phyloP scores from a whole-genome alignment of 2,329 filamentous ascomycete genomes.

The Chalara sp. region DNA sequence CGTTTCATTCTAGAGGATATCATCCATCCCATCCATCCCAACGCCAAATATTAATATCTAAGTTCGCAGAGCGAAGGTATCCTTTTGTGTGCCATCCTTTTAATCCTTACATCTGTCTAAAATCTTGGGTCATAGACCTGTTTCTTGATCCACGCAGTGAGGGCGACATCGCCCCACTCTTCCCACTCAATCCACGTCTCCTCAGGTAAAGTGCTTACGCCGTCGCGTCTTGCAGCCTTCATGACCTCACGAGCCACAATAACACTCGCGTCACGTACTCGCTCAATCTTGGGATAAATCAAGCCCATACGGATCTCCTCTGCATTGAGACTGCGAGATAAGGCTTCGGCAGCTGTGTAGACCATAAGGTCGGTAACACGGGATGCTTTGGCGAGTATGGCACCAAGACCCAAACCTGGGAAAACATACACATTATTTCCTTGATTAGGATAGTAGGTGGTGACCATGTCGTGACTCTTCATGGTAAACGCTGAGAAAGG shows the following conservation, averaged over 20 bases:
- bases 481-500: constrained; percentile 73
- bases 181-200: constrained; percentile 67
- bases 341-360: constrained; percentile 80
- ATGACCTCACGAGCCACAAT: constrained; percentile 87
- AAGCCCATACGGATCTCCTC: constrained; percentile 79
- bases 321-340: constrained; percentile 69
- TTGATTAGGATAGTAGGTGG: constrained; percentile 72
- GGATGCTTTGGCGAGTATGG: constrained; percentile 83
- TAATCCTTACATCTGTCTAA: background rate
- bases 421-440: constrained; percentile 92
- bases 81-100: too few species aligned
- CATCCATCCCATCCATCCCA: too few species aligned
- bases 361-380: constrained; percentile 93
- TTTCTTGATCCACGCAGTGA: constrained; percentile 54
- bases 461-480: constrained; percentile 51
- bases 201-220: constrained; percentile 64
- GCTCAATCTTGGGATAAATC: constrained; percentile 85
- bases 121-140: constrained; percentile 50
- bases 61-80: too few species aligned
- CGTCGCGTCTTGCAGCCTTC: constrained; percentile 78
- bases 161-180: constrained; percentile 59
- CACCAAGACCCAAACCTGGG: constrained; percentile 88
- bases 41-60: too few species aligned
- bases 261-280: constrained; percentile 85
- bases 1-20: too few species aligned